Base-by-base conservation (phyloP, 306 rosid genomes). In the Lotus japonicus region DNA sequence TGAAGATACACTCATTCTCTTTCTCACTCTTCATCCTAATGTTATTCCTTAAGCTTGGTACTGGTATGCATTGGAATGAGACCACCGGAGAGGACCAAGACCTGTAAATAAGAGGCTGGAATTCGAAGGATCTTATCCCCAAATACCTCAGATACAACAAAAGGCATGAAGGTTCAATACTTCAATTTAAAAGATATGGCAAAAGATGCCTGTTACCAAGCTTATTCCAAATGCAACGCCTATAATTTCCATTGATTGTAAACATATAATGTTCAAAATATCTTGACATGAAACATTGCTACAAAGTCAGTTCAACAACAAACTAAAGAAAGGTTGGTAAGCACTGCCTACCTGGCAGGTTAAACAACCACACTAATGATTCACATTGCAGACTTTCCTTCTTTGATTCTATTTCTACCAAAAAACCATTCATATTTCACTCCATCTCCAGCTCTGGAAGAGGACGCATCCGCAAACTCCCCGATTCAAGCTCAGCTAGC, bases 391-490 rank as follows among this genome's bases (percentile, higher is more conserved):
- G 48, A 59, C 17, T 59, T 66, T 50, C 21, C 28, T 79, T 46
- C 59, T 57, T 5, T n/a, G 9, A 8, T 18, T 17, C 39, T 9
- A 72, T 7, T 53, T 31, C 36, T 31, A 31, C 5, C 36, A 31
- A 58, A 68, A 36, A 1, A 17, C 28, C 78, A 70, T 45, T 66
- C 76, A 78, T 4, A 77, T 50, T 70, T 82, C 80, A 92, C 8
- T 85, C 89, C 74, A 86, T 68, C 76, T 88, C 94, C 45, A 81
- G 57, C 70, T 84, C 90, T 0, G 72, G 75, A 66, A 61, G 51
- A 26, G 77, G 44, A 8, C 77, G 80, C 76, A 77, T 60, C 77
- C 71, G 23, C 58, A 11, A 12, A 10, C 72, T 66, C 6, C 78
- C 76, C 0, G 81, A 70, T 58, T 86, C 89, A 15, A 80, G 55